Percentiles rank a stretch among this genome's conserved stretches.
phyloP scores from a whole-genome alignment of 2,329 filamentous ascomycete species.

The Microcera coccophila region DNA sequence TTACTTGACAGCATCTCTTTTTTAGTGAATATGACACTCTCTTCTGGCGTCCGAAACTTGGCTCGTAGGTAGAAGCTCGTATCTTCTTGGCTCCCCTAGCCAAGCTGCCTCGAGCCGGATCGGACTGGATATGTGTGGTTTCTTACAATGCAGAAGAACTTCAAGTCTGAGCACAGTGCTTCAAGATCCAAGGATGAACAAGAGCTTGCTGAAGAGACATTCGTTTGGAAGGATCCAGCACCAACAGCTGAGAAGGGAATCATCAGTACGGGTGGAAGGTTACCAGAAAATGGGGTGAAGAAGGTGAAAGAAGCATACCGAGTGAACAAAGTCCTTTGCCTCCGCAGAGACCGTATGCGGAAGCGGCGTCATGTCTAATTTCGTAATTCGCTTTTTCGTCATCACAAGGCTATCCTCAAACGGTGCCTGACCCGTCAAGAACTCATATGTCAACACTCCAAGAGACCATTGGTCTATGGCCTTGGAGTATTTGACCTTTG shows the following conservation, averaged over 20 bases:
- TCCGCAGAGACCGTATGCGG: slow-evolving; percentile 15
- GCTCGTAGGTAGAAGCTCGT: no score
- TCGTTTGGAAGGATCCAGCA: slow-evolving; percentile 17
- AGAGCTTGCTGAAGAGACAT: slow-evolving; percentile 14
- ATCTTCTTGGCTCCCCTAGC: no score
- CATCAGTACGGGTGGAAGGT: neutral
- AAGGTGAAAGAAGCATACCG: slow-evolving; percentile 8
- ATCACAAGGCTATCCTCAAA: slow-evolving; percentile 21
- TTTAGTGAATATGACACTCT: no score
- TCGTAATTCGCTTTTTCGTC: slow-evolving; percentile 18
- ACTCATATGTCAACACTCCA: slow-evolving; percentile 26
- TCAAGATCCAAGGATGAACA: slow-evolving; percentile 22
- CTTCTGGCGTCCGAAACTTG: no score
- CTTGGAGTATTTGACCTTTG: slow-evolving; percentile 8
- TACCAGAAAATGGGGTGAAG: neutral
- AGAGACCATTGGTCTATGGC: slow-evolving; percentile 22
- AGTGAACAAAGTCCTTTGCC: slow-evolving; percentile 16
- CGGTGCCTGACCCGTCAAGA: slow-evolving; percentile 21
- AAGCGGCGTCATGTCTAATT: slow-evolving; percentile 18
- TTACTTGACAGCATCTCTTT: no score
- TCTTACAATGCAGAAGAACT: no score
- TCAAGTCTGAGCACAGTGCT: no score
- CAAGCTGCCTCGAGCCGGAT: no score
- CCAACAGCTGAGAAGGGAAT: slow-evolving; percentile 11
- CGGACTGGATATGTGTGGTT: no score